Conservation (phyloP, 352 stramenopile species). For the Globisporangium spinosum region DNA sequence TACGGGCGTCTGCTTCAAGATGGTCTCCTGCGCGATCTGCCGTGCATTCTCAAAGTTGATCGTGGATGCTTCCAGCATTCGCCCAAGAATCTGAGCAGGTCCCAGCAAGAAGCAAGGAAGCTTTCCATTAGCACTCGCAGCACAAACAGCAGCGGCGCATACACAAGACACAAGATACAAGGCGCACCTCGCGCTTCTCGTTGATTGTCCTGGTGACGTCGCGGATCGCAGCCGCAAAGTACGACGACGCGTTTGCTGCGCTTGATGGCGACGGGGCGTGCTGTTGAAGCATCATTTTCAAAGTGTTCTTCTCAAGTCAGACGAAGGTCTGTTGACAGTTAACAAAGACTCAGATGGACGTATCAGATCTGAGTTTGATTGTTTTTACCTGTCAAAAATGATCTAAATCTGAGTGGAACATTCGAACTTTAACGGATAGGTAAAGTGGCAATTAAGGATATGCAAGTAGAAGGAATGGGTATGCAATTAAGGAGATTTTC, state of each 20-base stretch:
- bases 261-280: background rate
- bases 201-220: constrained; percentile 63
- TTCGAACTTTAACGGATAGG: background rate
- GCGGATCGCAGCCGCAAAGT: constrained; percentile 46
- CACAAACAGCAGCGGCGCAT: background rate
- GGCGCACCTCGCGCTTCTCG: constrained; percentile 63
- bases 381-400: background rate
- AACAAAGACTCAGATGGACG: background rate
- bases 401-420: background rate
- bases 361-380: background rate
- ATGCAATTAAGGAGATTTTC: background rate
- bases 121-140: background rate
- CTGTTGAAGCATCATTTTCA: background rate
- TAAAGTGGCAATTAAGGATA: background rate
- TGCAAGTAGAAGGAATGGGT: background rate
- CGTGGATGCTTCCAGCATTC: constrained; percentile 59
- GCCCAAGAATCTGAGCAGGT: constrained; percentile 42
- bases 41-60: constrained; percentile 54
- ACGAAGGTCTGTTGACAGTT: background rate
- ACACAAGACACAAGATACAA: no score
- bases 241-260: constrained; percentile 17
- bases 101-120: background rate
- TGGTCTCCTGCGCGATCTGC: constrained; percentile 40
- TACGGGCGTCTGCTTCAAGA: constrained; percentile 62
- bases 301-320: background rate